Evolutionary conservation across 345 rosid species (phyloP), one percentile per base, ranked within the genome.

Genomic region (Trapa bicornis): DNA sequence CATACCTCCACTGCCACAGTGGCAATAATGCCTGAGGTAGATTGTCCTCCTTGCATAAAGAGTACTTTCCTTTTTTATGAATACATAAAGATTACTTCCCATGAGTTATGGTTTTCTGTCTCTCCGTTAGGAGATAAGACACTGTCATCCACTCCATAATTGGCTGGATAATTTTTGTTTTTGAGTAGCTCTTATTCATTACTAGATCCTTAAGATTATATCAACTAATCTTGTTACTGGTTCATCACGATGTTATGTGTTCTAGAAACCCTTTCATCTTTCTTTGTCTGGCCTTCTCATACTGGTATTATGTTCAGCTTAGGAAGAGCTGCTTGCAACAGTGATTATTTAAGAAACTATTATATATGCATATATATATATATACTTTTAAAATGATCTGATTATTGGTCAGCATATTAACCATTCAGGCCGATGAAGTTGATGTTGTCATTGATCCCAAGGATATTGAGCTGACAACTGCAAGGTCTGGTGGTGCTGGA

Each of bases 401-500:
- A 64, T 39, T 37, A 1, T 10, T 64, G 67, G 5, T 64, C 5
- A n/a, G 3, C 12, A 65, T 47, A 7, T 43, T 5, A 29, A 33
- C 70, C 64, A 65, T 67, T 68, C 76, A 90, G 98, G 97, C 81
- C 70, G 97, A 90, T 83, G 98, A 93, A 81, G 97, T 93, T 58
- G 96, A 93, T 72, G 91, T 93, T 66, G 95, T 81, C 74, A 90
- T 93, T 79, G 98, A 90, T 65, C 96, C 98, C 47, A 87, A 88
- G 72, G 98, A 93, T 65, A 84, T 87, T 78, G 99, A 90, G 80
- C 95, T 94, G 71, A 84, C 97, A 63, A 83, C 97, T 50, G 91
- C 99, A 66, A 85, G 97, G 82, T 83, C 99, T 61, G 99, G 99
- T 63, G 99, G 99, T 36, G 96, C 96, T 78, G 99, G 97, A 84